Evolutionary conservation across 2,329 filamentous ascomycete genomes (phyloP).

Genomic region (Fusarium papillatum): DNA sequence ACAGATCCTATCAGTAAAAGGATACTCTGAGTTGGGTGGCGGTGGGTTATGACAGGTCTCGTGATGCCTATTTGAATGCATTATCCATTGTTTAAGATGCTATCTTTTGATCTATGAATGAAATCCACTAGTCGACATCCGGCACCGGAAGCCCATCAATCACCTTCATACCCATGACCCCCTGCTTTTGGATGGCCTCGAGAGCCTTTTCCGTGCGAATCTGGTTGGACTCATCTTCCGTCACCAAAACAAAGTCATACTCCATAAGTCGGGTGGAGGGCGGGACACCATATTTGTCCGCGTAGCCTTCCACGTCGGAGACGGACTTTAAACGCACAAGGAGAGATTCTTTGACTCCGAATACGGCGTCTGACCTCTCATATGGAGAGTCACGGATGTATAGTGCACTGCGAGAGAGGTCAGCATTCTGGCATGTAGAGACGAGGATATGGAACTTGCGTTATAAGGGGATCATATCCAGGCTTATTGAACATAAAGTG

Average conservation of each 20-base stretch:
- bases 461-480: constrained; percentile 25
- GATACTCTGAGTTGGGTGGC: not conserved
- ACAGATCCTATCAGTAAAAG: not conserved
- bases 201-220: constrained; percentile 21
- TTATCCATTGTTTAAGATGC: not conserved
- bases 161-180: not conserved
- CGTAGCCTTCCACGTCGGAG: constrained; percentile 12
- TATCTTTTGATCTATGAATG: too few relatives aligned
- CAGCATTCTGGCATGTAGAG: constrained; percentile 55
- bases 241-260: constrained; percentile 27
- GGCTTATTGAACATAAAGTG: constrained; percentile 86
- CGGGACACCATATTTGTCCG: constrained; percentile 14
- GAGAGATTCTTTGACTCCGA: constrained; percentile 87
- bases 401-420: constrained; percentile 60
- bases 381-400: constrained; percentile 86
- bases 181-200: constrained; percentile 28
- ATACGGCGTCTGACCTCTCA: constrained; percentile 84
- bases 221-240: constrained; percentile 15
- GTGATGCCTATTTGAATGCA: not conserved
- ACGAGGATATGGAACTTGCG: not conserved
- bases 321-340: constrained; percentile 69
- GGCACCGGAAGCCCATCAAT: not conserved
- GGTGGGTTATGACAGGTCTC: not conserved
- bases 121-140: not conserved
- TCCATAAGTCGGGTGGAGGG: constrained; percentile 6